A percentile compares a stretch with the other conserved stretches of the same genome.
These are phyloP conservation scores for Hippophae gyantsensis DNA, from an alignment of 306 rosid species.

Conservation along the genomic window DNA sequence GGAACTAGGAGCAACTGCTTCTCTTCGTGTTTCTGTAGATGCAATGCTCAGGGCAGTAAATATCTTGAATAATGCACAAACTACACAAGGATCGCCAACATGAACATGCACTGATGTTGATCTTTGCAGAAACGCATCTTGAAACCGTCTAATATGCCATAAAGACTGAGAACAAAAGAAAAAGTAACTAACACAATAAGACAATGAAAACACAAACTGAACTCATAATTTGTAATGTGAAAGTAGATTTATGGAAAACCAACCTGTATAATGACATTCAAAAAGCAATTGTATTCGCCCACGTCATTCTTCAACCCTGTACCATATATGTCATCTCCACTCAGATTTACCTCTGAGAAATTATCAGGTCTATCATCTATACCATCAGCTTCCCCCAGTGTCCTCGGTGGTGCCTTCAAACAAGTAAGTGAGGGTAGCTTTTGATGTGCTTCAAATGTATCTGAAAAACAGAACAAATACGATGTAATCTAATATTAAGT, in stretches of 20 bases:
- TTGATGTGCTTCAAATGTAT: conserved; percentile 56
- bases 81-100: conserved; percentile 88
- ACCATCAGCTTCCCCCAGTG: conserved; percentile 38
- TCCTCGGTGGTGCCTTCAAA: conserved; percentile 28
- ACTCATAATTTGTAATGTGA: conserved; percentile 12
- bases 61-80: conserved; percentile 80
- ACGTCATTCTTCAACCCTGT: conserved; percentile 94
- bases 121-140: conserved; percentile 70
- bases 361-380: conserved; percentile 31
- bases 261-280: conserved; percentile 96
- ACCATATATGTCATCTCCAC: conserved; percentile 46
- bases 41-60: conserved; percentile 61
- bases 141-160: conserved; percentile 81
- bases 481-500: conserved; percentile 23
- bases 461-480: conserved; percentile 39
- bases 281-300: conserved; percentile 99
- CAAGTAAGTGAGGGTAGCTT: conserved; percentile 37
- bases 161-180: conserved; percentile 57
- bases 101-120: conserved; percentile 70
- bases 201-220: conserved; percentile 3
- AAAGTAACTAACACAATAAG: conserved; percentile 1
- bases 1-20: conserved; percentile 87
- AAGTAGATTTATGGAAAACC: conserved; percentile 10
- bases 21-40: conserved; percentile 51
- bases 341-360: conserved; percentile 21